These are phyloP conservation scores for Starmerella davenportii DNA, from an alignment of 805 yeast species.

Conservation along the genomic window DNA sequence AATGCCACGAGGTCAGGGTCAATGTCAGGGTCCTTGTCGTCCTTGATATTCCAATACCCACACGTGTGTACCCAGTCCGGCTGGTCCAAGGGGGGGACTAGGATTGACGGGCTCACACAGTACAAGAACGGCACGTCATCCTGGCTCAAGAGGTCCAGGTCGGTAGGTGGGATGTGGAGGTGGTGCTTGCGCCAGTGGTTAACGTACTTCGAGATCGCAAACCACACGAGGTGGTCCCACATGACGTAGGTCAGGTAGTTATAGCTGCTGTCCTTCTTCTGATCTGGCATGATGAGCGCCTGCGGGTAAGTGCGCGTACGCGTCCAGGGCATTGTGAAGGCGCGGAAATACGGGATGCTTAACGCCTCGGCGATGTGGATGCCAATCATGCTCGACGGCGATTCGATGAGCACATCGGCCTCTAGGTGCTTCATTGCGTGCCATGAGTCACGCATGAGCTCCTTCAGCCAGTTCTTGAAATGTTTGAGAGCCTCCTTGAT, in stretches of 20 bases:
- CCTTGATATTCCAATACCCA: conserved; percentile 88
- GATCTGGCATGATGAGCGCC: conserved; percentile 89
- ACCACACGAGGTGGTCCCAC: conserved; percentile 87
- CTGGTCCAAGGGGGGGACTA: conserved; percentile 86
- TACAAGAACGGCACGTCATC: conserved; percentile 72
- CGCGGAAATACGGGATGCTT: conserved; percentile 76
- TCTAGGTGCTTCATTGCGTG: conserved; percentile 52
- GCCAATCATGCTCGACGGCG: conserved; percentile 95
- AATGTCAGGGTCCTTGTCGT: conserved; percentile 31
- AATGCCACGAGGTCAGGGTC: conserved; percentile 41
- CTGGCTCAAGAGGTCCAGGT: conserved; percentile 52
- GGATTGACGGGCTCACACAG: conserved; percentile 70
- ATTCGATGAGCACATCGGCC: conserved; percentile 70
- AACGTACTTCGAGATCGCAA: conserved; percentile 71
- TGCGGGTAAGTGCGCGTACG: conserved; percentile 90
- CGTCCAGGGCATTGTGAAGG: conserved; percentile 98
- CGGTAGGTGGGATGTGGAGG: conserved; percentile 49
- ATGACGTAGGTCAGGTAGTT: conserved; percentile 82
- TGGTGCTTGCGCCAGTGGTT: conserved; percentile 69
- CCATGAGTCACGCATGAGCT: conserved; percentile 61
- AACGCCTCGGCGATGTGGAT: conserved; percentile 87
- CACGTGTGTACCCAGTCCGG: conserved; percentile 92
- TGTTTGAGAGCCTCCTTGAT: conserved; percentile 64
- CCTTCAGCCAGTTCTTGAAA: conserved; percentile 69
- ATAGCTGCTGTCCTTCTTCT: conserved; percentile 80